Evolutionary conservation across 2,329 filamentous ascomycete species (phyloP).

Genomic region (Xylariaceae sp.): DNA sequence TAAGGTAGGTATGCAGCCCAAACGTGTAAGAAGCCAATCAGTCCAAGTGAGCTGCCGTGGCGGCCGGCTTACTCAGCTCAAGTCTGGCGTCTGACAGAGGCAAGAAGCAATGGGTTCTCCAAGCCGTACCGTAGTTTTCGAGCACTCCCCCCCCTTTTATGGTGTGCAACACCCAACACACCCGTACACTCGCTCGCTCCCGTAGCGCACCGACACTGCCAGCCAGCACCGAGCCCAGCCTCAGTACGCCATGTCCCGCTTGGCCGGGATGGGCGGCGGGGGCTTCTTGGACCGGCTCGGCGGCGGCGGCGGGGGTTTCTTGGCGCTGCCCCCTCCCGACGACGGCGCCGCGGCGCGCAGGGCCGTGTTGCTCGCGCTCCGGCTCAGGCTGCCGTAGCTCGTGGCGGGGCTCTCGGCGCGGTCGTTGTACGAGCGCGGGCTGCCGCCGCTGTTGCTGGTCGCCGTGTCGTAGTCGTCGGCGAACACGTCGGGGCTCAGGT

Average conservation of each 20-base stretch:
- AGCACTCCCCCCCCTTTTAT: too few species aligned
- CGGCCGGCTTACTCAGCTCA: too few species aligned
- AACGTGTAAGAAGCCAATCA: too few species aligned
- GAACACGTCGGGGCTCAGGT: slow-evolving; percentile 36
- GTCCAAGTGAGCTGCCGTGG: too few species aligned
- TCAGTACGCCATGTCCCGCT: slow-evolving; percentile 19
- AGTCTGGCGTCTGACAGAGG: too few species aligned
- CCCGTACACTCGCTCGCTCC: too few species aligned
- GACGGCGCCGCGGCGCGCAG: slow-evolving; percentile 8
- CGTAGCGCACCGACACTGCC: too few species aligned
- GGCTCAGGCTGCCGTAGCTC: slow-evolving; percentile 46
- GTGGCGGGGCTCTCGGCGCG: slow-evolving; percentile 49
- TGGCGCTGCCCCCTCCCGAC: slow-evolving; percentile 10
- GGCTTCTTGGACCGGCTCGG: slow-evolving; percentile 47
- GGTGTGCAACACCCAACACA: too few species aligned
- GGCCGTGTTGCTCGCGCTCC: slow-evolving; percentile 33
- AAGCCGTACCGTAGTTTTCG: too few species aligned
- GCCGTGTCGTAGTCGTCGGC: slow-evolving; percentile 42
- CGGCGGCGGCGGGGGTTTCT: slow-evolving; percentile 38
- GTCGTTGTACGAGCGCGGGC: slow-evolving; percentile 39
- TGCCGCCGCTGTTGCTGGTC: slow-evolving; percentile 44
- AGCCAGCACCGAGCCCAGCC: too few species aligned
- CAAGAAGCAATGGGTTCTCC: too few species aligned
- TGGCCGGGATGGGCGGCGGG: slow-evolving; percentile 42
- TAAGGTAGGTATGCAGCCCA: too few species aligned